These are phyloP conservation scores for Erythrophleum ivorense DNA, from an alignment of 331 rosid species.

Conservation along the genomic window DNA sequence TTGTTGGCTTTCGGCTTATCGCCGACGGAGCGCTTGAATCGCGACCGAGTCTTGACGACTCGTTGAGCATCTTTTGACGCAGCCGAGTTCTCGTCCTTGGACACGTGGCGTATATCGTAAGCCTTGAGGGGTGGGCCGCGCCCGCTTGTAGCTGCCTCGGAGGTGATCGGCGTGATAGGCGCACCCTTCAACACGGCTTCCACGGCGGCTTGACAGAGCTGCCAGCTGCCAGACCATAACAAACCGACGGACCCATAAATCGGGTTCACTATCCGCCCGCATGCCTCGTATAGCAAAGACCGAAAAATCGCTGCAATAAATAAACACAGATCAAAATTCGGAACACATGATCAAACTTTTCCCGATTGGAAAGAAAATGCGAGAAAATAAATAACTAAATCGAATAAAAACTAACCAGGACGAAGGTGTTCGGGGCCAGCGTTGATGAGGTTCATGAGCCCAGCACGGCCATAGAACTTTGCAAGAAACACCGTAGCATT, in stretches of 20 bases:
- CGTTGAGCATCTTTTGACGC: constrained; percentile 52
- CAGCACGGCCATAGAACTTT: constrained; percentile 97
- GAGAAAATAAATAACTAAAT: neutral
- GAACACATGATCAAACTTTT: neutral
- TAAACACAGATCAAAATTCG: neutral
- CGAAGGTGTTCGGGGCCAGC: constrained; percentile 97
- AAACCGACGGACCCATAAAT: constrained; percentile 89
- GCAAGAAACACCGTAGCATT: constrained; percentile 97
- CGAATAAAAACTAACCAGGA: constrained; percentile 56
- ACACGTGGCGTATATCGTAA: constrained; percentile 91
- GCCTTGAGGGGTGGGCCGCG: constrained; percentile 85
- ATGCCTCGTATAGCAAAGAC: constrained; percentile 86
- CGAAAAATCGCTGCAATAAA: constrained; percentile 78
- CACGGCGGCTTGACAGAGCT: constrained; percentile 90
- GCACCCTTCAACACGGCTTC: constrained; percentile 91
- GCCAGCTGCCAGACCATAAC: constrained; percentile 97
- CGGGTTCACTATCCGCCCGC: constrained; percentile 93
- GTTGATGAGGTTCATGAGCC: constrained; percentile 93
- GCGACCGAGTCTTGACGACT: constrained; percentile 62
- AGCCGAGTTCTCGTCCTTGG: constrained; percentile 75
- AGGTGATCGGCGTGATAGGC: constrained; percentile 76
- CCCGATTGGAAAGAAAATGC: neutral
- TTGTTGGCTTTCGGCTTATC: constrained; percentile 52
- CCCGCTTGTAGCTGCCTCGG: constrained; percentile 71
- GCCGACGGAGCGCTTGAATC: constrained; percentile 60